Conservation (phyloP, 768 basidiomycete species). For the Lentinula sp. region DNA sequence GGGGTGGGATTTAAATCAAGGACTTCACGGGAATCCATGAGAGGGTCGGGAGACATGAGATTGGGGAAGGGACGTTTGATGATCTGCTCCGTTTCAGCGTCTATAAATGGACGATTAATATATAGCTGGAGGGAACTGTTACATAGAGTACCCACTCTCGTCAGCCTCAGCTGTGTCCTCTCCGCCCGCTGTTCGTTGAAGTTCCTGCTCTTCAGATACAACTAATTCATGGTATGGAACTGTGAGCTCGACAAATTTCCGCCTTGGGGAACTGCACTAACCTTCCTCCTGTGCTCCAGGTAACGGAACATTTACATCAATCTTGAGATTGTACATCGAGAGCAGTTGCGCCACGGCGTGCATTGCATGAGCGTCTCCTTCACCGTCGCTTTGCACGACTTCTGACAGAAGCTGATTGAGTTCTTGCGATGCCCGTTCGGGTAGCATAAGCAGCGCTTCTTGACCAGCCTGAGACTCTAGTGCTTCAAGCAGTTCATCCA, state of each 20-base stretch:
- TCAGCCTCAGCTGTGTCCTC: background rate
- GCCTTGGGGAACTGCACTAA: background rate
- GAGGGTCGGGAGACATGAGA: conserved; percentile 55
- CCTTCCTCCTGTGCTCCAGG: background rate
- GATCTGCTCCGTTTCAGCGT: conserved; percentile 7
- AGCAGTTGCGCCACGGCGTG: background rate
- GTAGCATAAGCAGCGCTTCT: background rate
- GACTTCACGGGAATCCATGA: conserved; percentile 57
- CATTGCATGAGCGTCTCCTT: background rate
- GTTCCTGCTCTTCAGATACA: background rate
- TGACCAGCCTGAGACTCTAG: background rate
- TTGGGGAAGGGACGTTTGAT: conserved; percentile 36
- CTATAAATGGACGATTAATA: background rate
- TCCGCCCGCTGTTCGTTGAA: background rate
- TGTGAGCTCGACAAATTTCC: background rate
- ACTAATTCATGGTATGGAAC: background rate
- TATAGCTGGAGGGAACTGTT: background rate
- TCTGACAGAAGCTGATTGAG: background rate
- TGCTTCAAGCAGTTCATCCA: background rate
- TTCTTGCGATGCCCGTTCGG: background rate
- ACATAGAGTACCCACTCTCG: background rate
- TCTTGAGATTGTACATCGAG: background rate
- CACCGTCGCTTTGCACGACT: background rate
- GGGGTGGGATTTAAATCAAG: conserved; percentile 46
- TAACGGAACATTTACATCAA: background rate